Percentiles rank a stretch among this genome's conserved stretches.
Conservation (phyloP, 805 yeast species). For the Torulaspora franciscae region DNA sequence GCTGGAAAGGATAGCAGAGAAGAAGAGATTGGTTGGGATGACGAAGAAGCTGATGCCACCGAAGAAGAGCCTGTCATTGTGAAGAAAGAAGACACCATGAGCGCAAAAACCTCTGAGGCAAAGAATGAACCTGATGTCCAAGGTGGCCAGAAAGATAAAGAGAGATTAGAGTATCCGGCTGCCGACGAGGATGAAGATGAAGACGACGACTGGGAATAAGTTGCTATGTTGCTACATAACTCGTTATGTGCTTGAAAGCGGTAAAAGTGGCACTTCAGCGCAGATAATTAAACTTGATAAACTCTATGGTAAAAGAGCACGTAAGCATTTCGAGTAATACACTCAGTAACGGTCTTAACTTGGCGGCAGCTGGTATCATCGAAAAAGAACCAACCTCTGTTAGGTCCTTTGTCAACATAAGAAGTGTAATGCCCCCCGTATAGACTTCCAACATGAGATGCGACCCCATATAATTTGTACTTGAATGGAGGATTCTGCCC, state of each 20-base stretch:
- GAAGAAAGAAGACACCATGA: conserved; percentile 14
- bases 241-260: neutral
- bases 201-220: conserved; percentile 62
- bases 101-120: conserved; percentile 7
- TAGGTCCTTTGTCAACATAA: conserved; percentile 58
- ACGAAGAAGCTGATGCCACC: conserved; percentile 31
- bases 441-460: conserved; percentile 76
- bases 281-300: conserved; percentile 3
- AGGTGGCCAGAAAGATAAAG: conserved; percentile 41
- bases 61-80: conserved; percentile 17
- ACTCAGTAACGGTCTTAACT: conserved; percentile 46
- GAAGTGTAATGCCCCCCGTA: conserved; percentile 88
- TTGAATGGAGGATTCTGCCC: conserved; percentile 76
- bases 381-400: conserved; percentile 69
- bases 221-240: neutral
- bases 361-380: conserved; percentile 68
- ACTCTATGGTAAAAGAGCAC: conserved; percentile 67
- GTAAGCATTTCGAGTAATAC: conserved; percentile 71
- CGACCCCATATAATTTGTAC: conserved; percentile 73
- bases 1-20: conserved; percentile 35
- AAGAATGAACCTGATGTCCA: conserved; percentile 41
- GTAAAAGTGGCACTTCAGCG: neutral
- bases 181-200: conserved; percentile 37
- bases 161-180: conserved; percentile 8
- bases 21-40: conserved; percentile 39